Evolutionary conservation across 352 stramenopile genomes (phyloP), one percentile per base, ranked within the genome.

Genomic region (Labyrinthula sp.): DNA sequence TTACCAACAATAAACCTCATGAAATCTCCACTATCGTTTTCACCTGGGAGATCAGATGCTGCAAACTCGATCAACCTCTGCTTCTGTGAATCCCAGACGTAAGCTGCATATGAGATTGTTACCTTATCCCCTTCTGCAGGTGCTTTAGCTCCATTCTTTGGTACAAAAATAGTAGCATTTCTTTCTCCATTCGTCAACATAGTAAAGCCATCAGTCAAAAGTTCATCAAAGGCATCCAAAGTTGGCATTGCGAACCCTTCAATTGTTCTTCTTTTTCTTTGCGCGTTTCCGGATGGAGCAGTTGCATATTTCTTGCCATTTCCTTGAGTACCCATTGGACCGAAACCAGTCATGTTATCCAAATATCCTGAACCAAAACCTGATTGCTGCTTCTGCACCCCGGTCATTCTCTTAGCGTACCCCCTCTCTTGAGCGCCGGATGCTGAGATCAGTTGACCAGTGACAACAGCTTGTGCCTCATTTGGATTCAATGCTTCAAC

Each of bases 1-100:
- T 8, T 15, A 17, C 43, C 43, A 3, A 52, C 43, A 35, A 52
- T 45, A 20, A 52, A 52, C 15, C 47, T 35, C 43, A 52, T 47
- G 23, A 5, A 20, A 6, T 35, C 43, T 15, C 18, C 30, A 0
- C 47, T 35, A 12, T 15, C n/a, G 1, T 37, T 23, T 22, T 52
- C 47, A n/a, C 31, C 40, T 5, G 43, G 14, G 37, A 30, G n/a
- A 22, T 52, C 43, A 2, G 43, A 39, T 23, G 43, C 43, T 2
- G 15, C 43, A 37, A 52, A 52, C 43, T 52, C 43, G n/a, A 47
- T 20, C 22, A 52, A 15, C 5, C 3, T 23, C 7, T 50, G 43
- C 4, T 55, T 3, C 21, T 52, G 43, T 15, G 25, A 30, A 17
- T 52, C 18, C 43, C 43, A 52, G 5, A 52, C 5, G 23, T 52